A percentile compares a stretch with the other conserved stretches of the same genome.
These are phyloP conservation scores for Fusarium tuaranense DNA, from an alignment of 2,329 filamentous ascomycete genomes.

Conservation along the genomic window DNA sequence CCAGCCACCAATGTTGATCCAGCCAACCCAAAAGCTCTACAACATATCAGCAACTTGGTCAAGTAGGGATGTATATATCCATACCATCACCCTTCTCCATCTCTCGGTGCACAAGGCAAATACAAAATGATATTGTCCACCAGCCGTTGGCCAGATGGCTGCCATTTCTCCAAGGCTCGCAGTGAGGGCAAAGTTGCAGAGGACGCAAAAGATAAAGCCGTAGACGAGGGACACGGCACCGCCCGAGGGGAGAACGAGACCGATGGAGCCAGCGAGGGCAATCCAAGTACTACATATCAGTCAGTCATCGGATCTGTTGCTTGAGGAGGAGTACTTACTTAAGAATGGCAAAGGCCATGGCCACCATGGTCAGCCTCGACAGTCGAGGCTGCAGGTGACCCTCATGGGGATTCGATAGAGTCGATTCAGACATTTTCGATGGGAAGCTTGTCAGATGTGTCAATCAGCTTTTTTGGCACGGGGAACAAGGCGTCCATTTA, in stretches of 20 bases:
- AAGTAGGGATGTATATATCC: background rate
- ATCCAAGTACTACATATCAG: conserved; percentile 31
- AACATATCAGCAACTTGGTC: background rate
- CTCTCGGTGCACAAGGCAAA: conserved; percentile 53
- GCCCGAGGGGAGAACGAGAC: conserved; percentile 54
- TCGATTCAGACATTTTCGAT: background rate
- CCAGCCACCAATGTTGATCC: conserved; percentile 59
- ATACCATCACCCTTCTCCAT: conserved; percentile 54
- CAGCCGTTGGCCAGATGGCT: conserved; percentile 58
- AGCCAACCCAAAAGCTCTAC: conserved; percentile 58
- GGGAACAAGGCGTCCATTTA: background rate
- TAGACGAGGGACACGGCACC: conserved; percentile 56
- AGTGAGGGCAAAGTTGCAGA: conserved; percentile 56
- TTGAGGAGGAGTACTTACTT: conserved; percentile 48
- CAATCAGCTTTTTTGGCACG: background rate
- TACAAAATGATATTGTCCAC: conserved; percentile 59
- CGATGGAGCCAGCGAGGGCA: conserved; percentile 55
- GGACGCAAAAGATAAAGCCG: conserved; percentile 59
- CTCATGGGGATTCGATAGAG: background rate
- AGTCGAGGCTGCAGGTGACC: conserved; percentile 51
- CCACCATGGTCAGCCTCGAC: conserved; percentile 54
- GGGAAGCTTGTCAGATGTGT: background rate
- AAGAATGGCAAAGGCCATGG: conserved; percentile 56
- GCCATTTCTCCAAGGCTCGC: conserved; percentile 57
- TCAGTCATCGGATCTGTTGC: background rate